These are phyloP conservation scores for Metarhizium rileyi DNA, from an alignment of 2,329 filamentous ascomycete genomes.

Conservation along the genomic window DNA sequence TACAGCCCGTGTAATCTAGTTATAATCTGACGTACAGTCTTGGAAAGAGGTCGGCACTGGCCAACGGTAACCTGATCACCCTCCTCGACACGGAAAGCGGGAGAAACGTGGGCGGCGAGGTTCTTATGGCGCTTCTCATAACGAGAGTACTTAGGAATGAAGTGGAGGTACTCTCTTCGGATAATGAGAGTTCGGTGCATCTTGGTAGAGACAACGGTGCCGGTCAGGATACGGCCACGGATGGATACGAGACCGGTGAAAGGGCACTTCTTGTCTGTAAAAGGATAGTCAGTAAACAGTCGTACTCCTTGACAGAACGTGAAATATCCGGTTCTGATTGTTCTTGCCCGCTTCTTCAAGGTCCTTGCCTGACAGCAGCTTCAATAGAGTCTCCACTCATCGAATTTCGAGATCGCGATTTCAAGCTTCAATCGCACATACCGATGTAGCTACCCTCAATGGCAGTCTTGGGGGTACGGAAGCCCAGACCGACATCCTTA, in stretches of 20 bases:
- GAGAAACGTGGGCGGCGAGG: slow-evolving; percentile 96
- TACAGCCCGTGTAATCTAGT: background rate
- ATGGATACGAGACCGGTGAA: slow-evolving; percentile 99
- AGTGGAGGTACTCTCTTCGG: slow-evolving; percentile 99
- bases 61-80: slow-evolving; percentile 99
- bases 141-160: slow-evolving; percentile 98
- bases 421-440: slow-evolving; percentile 45
- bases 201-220: slow-evolving; percentile 99
- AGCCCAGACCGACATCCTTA: slow-evolving; percentile 99
- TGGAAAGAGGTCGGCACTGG: slow-evolving; percentile 98
- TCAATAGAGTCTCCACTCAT: slow-evolving; percentile 8
- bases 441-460: slow-evolving; percentile 99
- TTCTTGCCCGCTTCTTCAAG: background rate
- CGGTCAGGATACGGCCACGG: slow-evolving; percentile 99
- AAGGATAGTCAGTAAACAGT: slow-evolving; percentile 3
- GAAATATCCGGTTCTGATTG: background rate
- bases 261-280: slow-evolving; percentile 98
- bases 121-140: slow-evolving; percentile 99
- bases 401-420: slow-evolving; percentile 1
- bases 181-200: slow-evolving; percentile 99
- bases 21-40: slow-evolving; percentile 69
- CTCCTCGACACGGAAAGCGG: slow-evolving; percentile 99
- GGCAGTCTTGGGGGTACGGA: slow-evolving; percentile 96
- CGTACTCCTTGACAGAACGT: background rate
- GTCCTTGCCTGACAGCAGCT: background rate